Evolutionary conservation across 257 asterid genomes (phyloP), one percentile per base, ranked within the genome.

Genomic region (Linderniella brevidens): DNA sequence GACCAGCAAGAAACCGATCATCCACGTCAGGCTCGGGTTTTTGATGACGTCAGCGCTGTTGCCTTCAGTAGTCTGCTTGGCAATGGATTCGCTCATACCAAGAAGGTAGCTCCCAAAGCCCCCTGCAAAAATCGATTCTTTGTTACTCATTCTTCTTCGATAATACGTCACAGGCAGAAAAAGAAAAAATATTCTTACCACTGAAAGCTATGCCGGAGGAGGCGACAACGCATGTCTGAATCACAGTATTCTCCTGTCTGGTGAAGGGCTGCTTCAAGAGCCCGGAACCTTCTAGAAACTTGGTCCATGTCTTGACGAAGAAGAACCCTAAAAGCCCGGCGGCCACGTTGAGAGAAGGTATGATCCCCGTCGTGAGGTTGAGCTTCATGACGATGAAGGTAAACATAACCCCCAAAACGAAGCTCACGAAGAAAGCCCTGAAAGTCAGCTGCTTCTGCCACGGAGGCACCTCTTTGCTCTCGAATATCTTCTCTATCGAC

Each of bases 161-260:
- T 3, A 46, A 58, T 9, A 46, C 13, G 46, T 15, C 16, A 6
- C 7, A 46, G 7, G 29, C 0, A 5, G 51, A 46, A 9, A 10
- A 8, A 32, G 5, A 48, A 20, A 48, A 20, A 25, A 13, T 46
- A 37, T 8, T 36, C 46, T 41, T 11, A 87, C 97, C 97, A 69
- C 97, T 83, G 64, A 87, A 82, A 56, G 97, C 97, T 15, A 87
- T 83, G 74, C 97, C 97, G 61, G 97, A 79, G 61, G 75, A 4
- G 14, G 97, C 97, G n/a, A 87, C 97, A 13, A 87, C 97, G 40
- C 93, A 82, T 0, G 97, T 86, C 71, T 86, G 97, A 60, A 86
- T 82, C 9, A 86, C 97, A 0, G 94, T 86, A 45, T 86, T 86
- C 62, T 87, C 97, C 56, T 87, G 97, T 51, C 97, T 41, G 0